Base-by-base conservation (phyloP, 2,329 filamentous ascomycete genomes). In the Stachybotrys chlorohalonatus region DNA sequence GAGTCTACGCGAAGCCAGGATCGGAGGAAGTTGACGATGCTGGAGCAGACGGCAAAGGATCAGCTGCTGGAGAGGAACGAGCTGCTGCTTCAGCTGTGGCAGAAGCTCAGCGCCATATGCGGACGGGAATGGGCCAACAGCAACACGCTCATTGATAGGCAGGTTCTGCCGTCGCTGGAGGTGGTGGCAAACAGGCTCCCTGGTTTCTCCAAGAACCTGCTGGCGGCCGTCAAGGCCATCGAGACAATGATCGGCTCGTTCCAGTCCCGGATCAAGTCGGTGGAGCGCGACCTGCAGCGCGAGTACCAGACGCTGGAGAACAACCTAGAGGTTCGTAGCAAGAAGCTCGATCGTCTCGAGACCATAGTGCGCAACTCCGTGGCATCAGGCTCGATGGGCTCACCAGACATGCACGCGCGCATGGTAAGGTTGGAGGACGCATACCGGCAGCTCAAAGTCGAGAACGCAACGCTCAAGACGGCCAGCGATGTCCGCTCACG, bases 121-220 rank as follows among this genome's bases (percentile, higher is more conserved):
- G 94, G 94, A 11, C 81, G 84, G 0, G 94, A 97, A 66, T 99
- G 94, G 93, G 84, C 89, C 5, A 89, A 96, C 68, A 85, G 87
- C 64, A 92, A 97, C 69, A 87, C 87, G 55, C 82, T 96, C 30
- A 89, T 97, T 66, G 93, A 94, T 63, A 90, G 91, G 17, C 89
- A 93, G 56, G 83, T 82, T 1, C 74, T 95, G 7, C 90, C 92
- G 0, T 90, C 87, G 11, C 79, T 95, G 39, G 93, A 96, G 64
- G 85, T 91, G 13, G 88, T 99, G 57, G 84, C 86, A 1, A 92
- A 86, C 52, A 90, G 94, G 71, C 79, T 97, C 5, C 86, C 89
- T 0, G 89, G 88, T 1, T 97, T 97, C 72, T 89, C 87, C 65
- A 90, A 92, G 69, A 97, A 96, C 67, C 79, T 99, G 31, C 73